phyloP scores from a whole-genome alignment of 805 yeast genomes.

The Myxozyma mucilagina region DNA sequence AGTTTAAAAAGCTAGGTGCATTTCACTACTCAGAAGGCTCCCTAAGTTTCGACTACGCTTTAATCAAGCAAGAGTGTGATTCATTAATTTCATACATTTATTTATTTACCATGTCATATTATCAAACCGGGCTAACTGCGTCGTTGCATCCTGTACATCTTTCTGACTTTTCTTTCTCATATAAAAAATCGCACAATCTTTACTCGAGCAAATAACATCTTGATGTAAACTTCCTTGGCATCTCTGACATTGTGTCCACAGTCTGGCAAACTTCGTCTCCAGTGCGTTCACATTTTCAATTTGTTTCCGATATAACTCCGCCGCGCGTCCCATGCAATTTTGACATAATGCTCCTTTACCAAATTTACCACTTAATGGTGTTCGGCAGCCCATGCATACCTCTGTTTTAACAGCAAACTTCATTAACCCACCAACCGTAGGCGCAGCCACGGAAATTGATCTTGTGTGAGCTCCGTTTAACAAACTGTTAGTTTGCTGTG shows the following conservation, averaged over 20 bases:
- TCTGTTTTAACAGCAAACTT: constrained; percentile 87
- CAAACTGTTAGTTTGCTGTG: constrained; percentile 72
- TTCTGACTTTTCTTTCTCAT: constrained; percentile 89
- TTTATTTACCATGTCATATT: constrained; percentile 34
- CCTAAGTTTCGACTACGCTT: background rate
- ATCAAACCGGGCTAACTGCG: constrained; percentile 68
- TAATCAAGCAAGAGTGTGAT: background rate
- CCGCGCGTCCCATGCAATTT: constrained; percentile 71
- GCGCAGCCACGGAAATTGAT: constrained; percentile 65
- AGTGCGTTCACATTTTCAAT: constrained; percentile 74
- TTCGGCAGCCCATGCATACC: constrained; percentile 82
- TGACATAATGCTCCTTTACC: constrained; percentile 77
- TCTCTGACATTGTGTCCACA: constrained; percentile 98
- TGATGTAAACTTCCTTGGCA: constrained; percentile 96
- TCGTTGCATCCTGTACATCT: constrained; percentile 58
- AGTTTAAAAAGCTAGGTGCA: too few species aligned
- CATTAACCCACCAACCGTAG: constrained; percentile 85
- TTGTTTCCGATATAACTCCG: constrained; percentile 78
- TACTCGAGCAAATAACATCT: constrained; percentile 91
- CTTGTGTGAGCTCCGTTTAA: constrained; percentile 78
- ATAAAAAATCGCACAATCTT: constrained; percentile 96
- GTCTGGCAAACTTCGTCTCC: constrained; percentile 77
- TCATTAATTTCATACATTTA: background rate
- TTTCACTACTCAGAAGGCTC: background rate
- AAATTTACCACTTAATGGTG: constrained; percentile 59